phyloP scores from a whole-genome alignment of 192 early-diverging fungal species.

The Piromyces finnis region DNA sequence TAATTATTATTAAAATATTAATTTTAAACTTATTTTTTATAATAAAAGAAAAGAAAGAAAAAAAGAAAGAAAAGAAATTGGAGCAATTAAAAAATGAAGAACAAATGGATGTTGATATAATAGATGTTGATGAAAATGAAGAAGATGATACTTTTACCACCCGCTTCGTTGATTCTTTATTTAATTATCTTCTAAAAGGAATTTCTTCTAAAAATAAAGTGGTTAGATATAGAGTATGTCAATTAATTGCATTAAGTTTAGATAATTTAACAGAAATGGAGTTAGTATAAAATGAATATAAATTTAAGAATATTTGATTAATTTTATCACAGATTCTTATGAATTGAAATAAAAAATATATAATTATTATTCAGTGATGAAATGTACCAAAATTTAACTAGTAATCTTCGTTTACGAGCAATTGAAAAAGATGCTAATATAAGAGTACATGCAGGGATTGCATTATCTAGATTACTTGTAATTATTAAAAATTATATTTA shows the following conservation, averaged over 20 bases:
- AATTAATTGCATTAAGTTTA: constrained; percentile 53
- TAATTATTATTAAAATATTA: no score
- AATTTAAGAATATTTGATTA: no score
- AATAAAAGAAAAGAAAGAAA: not conserved
- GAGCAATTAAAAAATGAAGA: not conserved
- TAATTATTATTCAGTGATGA: constrained; percentile 59
- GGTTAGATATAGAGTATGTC: constrained; percentile 55
- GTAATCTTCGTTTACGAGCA: constrained; percentile 46
- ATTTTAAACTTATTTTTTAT: no score
- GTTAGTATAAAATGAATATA: constrained; percentile 16
- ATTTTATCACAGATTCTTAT: no score
- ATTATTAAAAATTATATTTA: not conserved
- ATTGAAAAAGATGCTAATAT: constrained; percentile 65
- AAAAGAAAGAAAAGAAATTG: not conserved
- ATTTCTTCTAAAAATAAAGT: constrained; percentile 62
- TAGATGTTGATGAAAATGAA: constrained; percentile 13
- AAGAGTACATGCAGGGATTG: constrained; percentile 58
- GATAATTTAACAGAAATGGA: constrained; percentile 60
- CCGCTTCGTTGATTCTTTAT: constrained; percentile 49
- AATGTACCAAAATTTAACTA: constrained; percentile 47
- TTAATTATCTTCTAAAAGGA: constrained; percentile 52
- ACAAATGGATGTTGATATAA: constrained; percentile 3
- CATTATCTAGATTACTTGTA: constrained; percentile 56
- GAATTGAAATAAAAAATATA: no score
- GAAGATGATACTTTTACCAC: constrained; percentile 25